Conservation (phyloP, 768 basidiomycete species). For the Lactifluus subvellereus region DNA sequence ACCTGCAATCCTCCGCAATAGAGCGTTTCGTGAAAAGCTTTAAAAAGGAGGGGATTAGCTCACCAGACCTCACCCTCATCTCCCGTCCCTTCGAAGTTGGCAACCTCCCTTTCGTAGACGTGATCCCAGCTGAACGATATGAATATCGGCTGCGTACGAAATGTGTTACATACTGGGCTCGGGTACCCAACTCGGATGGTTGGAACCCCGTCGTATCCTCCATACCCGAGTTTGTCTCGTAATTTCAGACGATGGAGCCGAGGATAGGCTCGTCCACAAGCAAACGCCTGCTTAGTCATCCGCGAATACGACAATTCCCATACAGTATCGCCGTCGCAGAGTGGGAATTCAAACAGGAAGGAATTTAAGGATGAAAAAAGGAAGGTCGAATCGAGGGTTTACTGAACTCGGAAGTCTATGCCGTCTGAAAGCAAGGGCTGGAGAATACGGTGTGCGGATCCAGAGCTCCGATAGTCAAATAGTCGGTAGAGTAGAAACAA, state of each 20-base stretch:
- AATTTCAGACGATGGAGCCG: not conserved
- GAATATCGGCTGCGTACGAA: not conserved
- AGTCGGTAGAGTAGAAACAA: not conserved
- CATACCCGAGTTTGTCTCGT: not conserved
- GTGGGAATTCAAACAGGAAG: not conserved
- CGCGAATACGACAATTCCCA: not conserved
- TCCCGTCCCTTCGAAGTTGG: conserved; percentile 68
- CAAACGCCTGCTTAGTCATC: conserved; percentile 11
- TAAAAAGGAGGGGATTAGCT: conserved; percentile 20
- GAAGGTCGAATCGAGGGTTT: not conserved
- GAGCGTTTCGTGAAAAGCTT: not conserved
- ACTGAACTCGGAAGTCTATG: not conserved
- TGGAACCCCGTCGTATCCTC: conserved; percentile 36
- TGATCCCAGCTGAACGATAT: conserved; percentile 61
- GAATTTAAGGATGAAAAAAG: not conserved
- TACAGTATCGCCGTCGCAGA: not conserved
- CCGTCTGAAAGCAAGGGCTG: not conserved
- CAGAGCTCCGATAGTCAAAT: not conserved
- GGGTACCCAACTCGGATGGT: conserved; percentile 74
- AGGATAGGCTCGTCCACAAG: no score
- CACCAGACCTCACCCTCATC: conserved; percentile 87
- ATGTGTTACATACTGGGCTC: conserved; percentile 57
- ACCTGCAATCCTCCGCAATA: conserved; percentile 44
- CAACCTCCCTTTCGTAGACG: conserved; percentile 65
- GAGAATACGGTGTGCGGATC: not conserved